Conservation (phyloP, 1,139 yeast genomes). For the Waltiozyma sp. region DNA sequence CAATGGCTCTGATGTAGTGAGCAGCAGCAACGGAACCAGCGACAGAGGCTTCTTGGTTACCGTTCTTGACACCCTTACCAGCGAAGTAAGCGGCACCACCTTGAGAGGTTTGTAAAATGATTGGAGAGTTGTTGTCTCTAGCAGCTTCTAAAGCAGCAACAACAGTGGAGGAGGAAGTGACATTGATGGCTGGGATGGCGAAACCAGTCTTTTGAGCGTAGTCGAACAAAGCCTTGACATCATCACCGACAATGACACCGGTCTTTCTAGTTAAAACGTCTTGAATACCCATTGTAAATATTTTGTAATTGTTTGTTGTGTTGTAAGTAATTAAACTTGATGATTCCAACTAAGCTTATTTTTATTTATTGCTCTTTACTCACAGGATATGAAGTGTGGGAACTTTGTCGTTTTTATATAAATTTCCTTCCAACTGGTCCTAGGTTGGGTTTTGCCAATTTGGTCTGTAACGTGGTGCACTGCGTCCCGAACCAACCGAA, state of each 20-base stretch:
- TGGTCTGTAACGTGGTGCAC: not conserved
- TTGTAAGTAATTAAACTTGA: not conserved
- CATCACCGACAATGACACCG: conserved; percentile 99
- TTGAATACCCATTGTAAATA: conserved; percentile 32
- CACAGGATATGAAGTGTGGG: too few relatives aligned
- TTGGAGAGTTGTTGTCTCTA: conserved; percentile 91
- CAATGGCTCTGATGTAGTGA: conserved; percentile 91
- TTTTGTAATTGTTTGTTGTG: not conserved
- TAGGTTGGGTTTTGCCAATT: not conserved
- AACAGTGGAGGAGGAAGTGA: conserved; percentile 94
- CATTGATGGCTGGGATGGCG: conserved; percentile 98
- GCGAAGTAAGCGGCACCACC: conserved; percentile 99
- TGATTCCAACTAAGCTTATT: too few relatives aligned
- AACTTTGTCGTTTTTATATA: not conserved
- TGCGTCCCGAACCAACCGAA: not conserved
- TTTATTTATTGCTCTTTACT: too few relatives aligned
- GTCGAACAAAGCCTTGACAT: conserved; percentile 83
- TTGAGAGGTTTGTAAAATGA: conserved; percentile 92
- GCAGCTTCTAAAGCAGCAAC: conserved; percentile 98
- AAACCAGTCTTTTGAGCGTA: conserved; percentile 90
- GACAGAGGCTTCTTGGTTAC: conserved; percentile 87
- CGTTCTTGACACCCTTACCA: conserved; percentile 96
- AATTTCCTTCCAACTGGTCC: not conserved
- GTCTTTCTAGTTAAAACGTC: conserved; percentile 79
- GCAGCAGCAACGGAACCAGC: conserved; percentile 97